Conservation (phyloP, 2,329 filamentous ascomycete genomes). For the Xenoacremonium recifei region DNA sequence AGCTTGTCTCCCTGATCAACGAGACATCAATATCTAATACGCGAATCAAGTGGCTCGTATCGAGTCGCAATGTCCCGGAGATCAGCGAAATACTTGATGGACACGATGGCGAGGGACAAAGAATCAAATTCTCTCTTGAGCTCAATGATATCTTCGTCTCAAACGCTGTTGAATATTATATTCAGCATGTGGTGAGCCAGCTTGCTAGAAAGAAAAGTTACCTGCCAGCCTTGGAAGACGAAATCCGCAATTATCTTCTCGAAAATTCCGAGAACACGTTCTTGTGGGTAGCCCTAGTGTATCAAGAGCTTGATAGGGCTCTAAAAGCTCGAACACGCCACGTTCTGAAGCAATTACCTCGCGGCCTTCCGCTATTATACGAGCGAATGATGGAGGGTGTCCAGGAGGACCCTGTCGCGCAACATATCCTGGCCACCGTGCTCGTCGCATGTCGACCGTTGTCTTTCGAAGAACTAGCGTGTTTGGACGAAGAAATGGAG, state of each 20-base stretch:
- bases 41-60: slow-evolving; percentile 40
- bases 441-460: neutral
- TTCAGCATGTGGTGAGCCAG: slow-evolving; percentile 26
- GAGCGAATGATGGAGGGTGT: slow-evolving; percentile 1
- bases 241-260: neutral
- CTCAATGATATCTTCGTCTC: slow-evolving; percentile 34
- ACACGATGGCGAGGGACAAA: slow-evolving; percentile 18
- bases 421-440: neutral
- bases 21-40: slow-evolving; percentile 25
- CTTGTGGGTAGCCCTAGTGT: slow-evolving; percentile 3
- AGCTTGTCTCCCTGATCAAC: no score
- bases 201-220: neutral
- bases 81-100: slow-evolving; percentile 28
- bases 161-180: slow-evolving; percentile 36
- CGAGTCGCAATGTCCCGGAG: slow-evolving; percentile 39
- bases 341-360: neutral
- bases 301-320: neutral
- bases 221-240: rapidly evolving
- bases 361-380: neutral
- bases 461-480: neutral
- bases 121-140: slow-evolving; percentile 33
- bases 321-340: neutral
- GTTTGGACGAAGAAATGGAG: neutral
- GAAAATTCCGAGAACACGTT: slow-evolving; percentile 1
- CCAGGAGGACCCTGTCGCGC: neutral